Evolutionary conservation across 225 moss, liverwort and hornwort species (phyloP).

Genomic region (Marchantia paleacea): DNA sequence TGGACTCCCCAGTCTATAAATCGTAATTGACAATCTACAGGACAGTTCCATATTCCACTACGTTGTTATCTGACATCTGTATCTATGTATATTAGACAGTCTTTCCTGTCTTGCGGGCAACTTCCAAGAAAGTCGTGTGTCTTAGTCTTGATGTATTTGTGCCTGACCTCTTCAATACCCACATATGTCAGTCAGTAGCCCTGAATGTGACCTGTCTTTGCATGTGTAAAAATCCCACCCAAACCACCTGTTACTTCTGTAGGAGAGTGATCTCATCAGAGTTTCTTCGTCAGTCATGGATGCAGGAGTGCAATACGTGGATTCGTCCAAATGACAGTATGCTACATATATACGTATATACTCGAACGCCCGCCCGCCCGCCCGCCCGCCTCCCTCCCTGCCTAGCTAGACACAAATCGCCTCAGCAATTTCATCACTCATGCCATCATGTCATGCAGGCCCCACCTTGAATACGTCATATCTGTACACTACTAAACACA

Average conservation of each 20-base stretch:
- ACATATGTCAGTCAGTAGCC: too few relatives aligned
- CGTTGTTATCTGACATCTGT: not conserved
- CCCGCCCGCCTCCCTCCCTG: not conserved
- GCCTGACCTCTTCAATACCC: not conserved
- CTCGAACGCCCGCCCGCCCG: not conserved
- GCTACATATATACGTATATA: not conserved
- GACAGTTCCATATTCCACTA: not conserved
- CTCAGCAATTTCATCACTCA: not conserved
- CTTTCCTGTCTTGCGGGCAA: not conserved
- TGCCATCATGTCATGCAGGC: not conserved
- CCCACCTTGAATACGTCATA: not conserved
- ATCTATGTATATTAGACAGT: not conserved
- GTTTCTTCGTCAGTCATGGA: not conserved
- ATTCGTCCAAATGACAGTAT: not conserved
- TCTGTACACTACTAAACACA: not conserved
- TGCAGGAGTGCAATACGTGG: not conserved
- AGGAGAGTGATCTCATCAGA: not conserved
- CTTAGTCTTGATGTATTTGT: not conserved
- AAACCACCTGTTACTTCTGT: not conserved
- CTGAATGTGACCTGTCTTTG: too few relatives aligned
- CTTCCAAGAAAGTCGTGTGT: not conserved
- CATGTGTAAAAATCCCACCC: not conserved
- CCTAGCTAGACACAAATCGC: not conserved
- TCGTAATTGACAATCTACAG: too few relatives aligned
- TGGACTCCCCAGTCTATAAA: too few relatives aligned